Percentiles rank a stretch among this genome's conserved stretches.
Evolutionary conservation across 2,329 filamentous ascomycete genomes (phyloP).

Genomic region (Phoma sp.): DNA sequence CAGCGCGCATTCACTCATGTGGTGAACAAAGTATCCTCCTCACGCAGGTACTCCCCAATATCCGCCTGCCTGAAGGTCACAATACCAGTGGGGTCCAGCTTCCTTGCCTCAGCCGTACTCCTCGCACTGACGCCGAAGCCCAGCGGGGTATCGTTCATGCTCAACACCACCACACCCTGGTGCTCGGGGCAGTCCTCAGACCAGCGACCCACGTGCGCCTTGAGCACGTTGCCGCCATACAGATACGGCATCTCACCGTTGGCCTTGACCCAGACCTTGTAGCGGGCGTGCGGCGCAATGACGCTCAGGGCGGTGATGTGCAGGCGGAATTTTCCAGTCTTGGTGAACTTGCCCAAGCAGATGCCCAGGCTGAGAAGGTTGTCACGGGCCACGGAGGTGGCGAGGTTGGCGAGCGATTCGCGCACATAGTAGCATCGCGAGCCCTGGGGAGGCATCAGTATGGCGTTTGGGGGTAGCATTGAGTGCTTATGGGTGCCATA

Average conservation of each 20-base stretch:
- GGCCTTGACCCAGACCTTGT: conserved; percentile 96
- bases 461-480: not conserved
- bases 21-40: conserved; percentile 71
- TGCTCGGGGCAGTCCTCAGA: conserved; percentile 93
- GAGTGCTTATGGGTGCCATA: conserved; percentile 41
- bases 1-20: conserved; percentile 44
- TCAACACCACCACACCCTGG: conserved; percentile 86
- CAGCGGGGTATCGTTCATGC: conserved; percentile 86
- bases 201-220: conserved; percentile 82
- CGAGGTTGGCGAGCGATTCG: conserved; percentile 87
- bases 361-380: conserved; percentile 87
- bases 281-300: conserved; percentile 87
- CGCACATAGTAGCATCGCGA: conserved; percentile 91
- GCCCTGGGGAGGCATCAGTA: conserved; percentile 57
- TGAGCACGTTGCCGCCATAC: conserved; percentile 89
- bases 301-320: conserved; percentile 92
- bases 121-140: conserved; percentile 93
- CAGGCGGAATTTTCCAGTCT: conserved; percentile 92
- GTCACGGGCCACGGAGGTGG: conserved; percentile 81
- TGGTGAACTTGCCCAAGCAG: conserved; percentile 94
- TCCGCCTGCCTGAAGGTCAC: conserved; percentile 91
- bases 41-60: conserved; percentile 91
- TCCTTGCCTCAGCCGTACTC: conserved; percentile 80
- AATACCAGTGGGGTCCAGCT: conserved; percentile 88
- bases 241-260: conserved; percentile 98